Percentiles rank a stretch among this genome's conserved stretches.
phyloP scores from a whole-genome alignment of 2,329 filamentous ascomycete genomes.

The Talaromyces amestolkiae region DNA sequence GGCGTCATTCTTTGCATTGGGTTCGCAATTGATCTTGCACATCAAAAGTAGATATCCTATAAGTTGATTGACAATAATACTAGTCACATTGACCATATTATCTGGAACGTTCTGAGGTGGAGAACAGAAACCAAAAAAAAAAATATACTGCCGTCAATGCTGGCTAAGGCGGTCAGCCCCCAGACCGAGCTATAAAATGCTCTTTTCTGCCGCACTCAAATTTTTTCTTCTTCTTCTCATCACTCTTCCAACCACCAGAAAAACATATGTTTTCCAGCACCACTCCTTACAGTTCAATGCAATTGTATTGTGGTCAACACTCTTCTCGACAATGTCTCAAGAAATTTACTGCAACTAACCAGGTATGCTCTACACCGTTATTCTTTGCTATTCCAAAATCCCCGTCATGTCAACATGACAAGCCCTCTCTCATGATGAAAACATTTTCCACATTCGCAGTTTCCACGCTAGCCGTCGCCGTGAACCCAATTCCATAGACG shows the following conservation, averaged over 20 bases:
- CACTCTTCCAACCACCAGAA: background rate
- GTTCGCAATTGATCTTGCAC: background rate
- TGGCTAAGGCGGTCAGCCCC: background rate
- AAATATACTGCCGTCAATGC: background rate
- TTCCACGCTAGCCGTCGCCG: constrained; percentile 24
- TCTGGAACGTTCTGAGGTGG: constrained; percentile 9
- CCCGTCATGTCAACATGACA: constrained; percentile 4
- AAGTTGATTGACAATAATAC: background rate
- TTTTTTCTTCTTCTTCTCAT: constrained; percentile 19
- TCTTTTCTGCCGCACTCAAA: constrained; percentile 7
- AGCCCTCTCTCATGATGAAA: constrained; percentile 38
- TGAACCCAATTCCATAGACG: constrained; percentile 23
- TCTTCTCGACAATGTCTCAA: background rate
- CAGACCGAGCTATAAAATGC: constrained; percentile 16
- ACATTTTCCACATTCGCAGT: constrained; percentile 41
- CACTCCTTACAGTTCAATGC: background rate
- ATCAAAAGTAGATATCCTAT: background rate
- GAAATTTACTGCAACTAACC: background rate
- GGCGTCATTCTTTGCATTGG: background rate
- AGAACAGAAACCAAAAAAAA: background rate
- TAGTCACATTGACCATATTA: background rate
- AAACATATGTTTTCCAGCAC: background rate
- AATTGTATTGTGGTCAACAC: background rate
- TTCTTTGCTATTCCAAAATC: background rate
- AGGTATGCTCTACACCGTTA: constrained; percentile 12